Base-by-base conservation (phyloP, 176 grass and related monocot species). In the Lolium multiflorum region DNA sequence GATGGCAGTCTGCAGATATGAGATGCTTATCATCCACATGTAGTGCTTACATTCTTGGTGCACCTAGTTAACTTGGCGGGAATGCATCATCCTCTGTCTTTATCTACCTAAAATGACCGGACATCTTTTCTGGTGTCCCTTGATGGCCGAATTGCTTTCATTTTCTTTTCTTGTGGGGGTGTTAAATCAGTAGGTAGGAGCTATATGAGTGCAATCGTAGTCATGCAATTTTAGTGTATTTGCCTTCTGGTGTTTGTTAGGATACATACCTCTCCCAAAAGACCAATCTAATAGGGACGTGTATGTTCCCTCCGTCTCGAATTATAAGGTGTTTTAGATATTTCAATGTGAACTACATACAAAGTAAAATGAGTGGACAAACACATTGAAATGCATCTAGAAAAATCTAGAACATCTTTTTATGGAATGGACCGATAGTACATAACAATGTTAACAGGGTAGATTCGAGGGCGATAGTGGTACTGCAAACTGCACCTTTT, bases 71-170 rank as follows among this genome's bases (percentile, higher is more conserved):
- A 57, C 22, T 9, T 50, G 11, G 71, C 46, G 13, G n/a, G 43
- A 35, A 13, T 71, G 21, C 4, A 58, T 76, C 83, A 18, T 26
- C 20, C 17, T 14, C 43, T 77, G 46, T 51, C 26, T 18, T 64
- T 21, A 38, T 84, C 57, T 38, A n/a, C 71, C 4, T 64, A 17
- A 51, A 81, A 76, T 76, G 49, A 55, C 74, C 50, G 7, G 49
- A 20, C 49, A 35, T 1, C 74, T 76, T 76, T 51, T 76, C 8
- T 56, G 4, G 74, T 76, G 50, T 56, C 74, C 74, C 49, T 37
- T 7, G 25, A 70, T 82, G 6, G 25, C 11, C 11, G 11, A 64
- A 69, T 55, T 70, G 63, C 44, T 69, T 70, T 49, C 49, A 66
- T 35, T 37, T 8, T 37, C 63, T 35, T 35, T 35, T 35, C 31